Evolutionary conservation across 306 rosid genomes (phyloP).

Genomic region (Lathyrus oleraceus): DNA sequence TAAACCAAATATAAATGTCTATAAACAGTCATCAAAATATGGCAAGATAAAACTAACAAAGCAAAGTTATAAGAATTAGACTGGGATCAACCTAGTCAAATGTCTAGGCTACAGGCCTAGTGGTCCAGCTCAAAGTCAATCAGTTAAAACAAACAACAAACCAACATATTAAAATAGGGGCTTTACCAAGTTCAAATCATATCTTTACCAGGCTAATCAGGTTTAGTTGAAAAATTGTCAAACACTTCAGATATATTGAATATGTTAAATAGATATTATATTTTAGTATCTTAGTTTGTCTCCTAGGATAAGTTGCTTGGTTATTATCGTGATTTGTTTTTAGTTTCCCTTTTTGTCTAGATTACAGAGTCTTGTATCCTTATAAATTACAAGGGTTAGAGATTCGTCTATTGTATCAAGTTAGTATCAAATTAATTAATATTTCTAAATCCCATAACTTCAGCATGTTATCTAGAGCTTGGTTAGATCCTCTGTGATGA

Average conservation of each 20-base stretch:
- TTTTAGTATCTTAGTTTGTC: background rate
- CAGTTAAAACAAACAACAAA: conserved; percentile 14
- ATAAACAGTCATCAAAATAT: conserved; percentile 13
- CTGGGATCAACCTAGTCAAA: conserved; percentile 16
- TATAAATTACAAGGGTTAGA: background rate
- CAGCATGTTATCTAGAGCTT: background rate
- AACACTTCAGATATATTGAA: conserved; percentile 5
- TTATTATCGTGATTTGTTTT: background rate
- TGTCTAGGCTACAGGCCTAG: background rate
- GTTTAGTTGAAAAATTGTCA: conserved; percentile 2
- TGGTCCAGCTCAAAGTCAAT: background rate
- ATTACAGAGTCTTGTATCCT: background rate
- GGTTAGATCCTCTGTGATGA: background rate
- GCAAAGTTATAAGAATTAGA: background rate
- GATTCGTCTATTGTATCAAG: background rate
- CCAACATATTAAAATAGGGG: background rate
- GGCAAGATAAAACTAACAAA: conserved; percentile 16
- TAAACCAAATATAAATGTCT: conserved; percentile 7
- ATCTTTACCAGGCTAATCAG: background rate
- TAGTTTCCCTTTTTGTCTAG: background rate
- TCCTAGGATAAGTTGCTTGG: background rate
- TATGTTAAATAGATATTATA: background rate
- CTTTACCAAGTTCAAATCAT: background rate
- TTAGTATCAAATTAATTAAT: background rate
- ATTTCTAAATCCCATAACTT: background rate